Conservation (phyloP, 1,284 basidiomycete genomes). For the Mycena sp. region DNA sequence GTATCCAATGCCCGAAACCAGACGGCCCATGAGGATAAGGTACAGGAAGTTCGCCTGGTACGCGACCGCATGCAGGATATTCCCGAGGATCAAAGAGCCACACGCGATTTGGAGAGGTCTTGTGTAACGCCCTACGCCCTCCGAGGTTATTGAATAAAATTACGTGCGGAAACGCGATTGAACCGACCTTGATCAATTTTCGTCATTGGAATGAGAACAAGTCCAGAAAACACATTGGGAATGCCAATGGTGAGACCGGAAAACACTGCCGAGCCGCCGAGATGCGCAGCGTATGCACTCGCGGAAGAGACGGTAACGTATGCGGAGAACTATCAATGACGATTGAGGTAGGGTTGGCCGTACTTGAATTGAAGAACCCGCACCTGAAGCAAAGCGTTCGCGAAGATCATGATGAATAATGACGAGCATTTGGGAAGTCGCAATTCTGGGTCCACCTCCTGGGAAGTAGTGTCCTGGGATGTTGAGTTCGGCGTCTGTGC, state of each 20-base stretch:
- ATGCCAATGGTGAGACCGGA: conserved; percentile 77
- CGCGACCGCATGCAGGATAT: conserved; percentile 53
- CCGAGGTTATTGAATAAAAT: neutral
- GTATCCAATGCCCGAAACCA: conserved; percentile 58
- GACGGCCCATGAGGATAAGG: conserved; percentile 58
- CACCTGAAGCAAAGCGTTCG: no score
- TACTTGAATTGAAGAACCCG: no score
- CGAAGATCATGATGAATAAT: no score
- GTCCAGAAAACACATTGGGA: conserved; percentile 63
- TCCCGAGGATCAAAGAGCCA: conserved; percentile 46
- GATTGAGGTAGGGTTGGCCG: no score
- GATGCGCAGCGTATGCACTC: conserved; percentile 65
- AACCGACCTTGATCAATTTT: conserved; percentile 62
- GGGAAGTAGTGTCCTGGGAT: no score
- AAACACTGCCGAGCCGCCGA: conserved; percentile 73
- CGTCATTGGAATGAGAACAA: conserved; percentile 65
- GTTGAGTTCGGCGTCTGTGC: no score
- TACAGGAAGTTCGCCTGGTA: conserved; percentile 53
- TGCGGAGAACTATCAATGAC: conserved; percentile 65
- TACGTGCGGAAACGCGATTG: neutral
- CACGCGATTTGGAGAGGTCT: conserved; percentile 55
- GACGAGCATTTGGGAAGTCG: no score
- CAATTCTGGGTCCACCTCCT: no score
- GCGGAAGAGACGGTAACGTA: conserved; percentile 76
- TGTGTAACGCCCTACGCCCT: conserved; percentile 62